Conservation (phyloP, 305 asterid species). For the Euphrasia arctica region DNA sequence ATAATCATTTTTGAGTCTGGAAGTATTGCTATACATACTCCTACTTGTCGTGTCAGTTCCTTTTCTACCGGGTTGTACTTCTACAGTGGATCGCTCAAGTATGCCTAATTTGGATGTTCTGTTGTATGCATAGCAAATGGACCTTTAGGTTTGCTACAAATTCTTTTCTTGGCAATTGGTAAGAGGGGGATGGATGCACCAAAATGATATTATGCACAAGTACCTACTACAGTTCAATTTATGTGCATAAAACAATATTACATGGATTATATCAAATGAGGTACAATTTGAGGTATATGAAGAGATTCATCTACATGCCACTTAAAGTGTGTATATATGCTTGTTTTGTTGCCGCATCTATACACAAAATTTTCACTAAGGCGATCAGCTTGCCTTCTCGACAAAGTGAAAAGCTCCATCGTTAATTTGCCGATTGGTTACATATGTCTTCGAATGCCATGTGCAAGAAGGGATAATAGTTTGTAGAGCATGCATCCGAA, state of each 20-base stretch:
- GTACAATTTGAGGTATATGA: conserved; percentile 8
- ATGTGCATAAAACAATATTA: conserved; percentile 13
- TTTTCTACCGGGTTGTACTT: conserved; percentile 42
- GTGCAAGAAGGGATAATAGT: conserved; percentile 14
- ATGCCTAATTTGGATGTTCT: conserved; percentile 32
- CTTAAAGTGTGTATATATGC: neutral
- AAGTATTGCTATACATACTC: too few relatives aligned
- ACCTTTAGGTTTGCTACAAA: neutral
- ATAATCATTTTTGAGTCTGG: too few relatives aligned
- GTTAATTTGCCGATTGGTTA: neutral
- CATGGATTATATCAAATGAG: neutral
- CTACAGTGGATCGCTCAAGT: conserved; percentile 40
- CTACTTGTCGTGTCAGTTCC: conserved; percentile 34
- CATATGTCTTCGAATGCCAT: neutral
- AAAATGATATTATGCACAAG: neutral
- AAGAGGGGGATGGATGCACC: neutral
- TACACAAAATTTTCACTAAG: neutral
- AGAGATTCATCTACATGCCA: conserved; percentile 14
- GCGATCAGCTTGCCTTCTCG: conserved; percentile 7
- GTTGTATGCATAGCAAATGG: conserved; percentile 36
- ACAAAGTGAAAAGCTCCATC: neutral
- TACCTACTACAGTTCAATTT: neutral
- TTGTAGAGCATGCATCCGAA: conserved; percentile 28
- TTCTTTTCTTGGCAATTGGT: neutral
- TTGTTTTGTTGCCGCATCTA: conserved; percentile 7